Evolutionary conservation across 805 yeast genomes (phyloP), one percentile per base, ranked within the genome.

Genomic region (Henningerozyma blattae): DNA sequence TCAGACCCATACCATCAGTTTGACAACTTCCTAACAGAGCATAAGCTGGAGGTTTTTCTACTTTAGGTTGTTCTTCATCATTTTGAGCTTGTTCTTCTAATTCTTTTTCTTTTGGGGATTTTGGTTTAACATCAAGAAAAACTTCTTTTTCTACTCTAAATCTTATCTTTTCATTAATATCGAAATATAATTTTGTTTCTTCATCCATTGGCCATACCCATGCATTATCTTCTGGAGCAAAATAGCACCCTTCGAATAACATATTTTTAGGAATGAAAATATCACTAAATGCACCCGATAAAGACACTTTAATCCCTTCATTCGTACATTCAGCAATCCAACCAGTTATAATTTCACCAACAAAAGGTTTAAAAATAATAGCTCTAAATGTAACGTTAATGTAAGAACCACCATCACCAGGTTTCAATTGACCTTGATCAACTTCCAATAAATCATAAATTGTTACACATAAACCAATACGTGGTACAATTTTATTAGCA

Each of bases 1-100:
- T 77, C 46, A 93, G 75, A 4, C 98, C 98, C 93, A 86, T 84
- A 29, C 98, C 98, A 49, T 86, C 95, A 3, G 85, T 75, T 54
- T 86, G 95, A 55, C 96, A 86, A 42, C 94, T 81, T 14, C 89
- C 97, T 19, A 83, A 58, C 18, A 89, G 59, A 8, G 85, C 83
- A 59, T 85, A 87, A 13, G 95, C 85, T 9, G 95, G 91, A 35
- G 67, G 67, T 40, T 65, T 70, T 22, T 50, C 56, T 2, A 44
- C 47, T 6, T 48, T 54, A 14, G 34, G 29, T 17, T 41, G 45
- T 17, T 54, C 50, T 19, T 50, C 48, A 12, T 48, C 53, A 18
- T 43, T 46, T 15, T 45, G 43, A 15, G 46, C 47, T 26, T 45
- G 48, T 28, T 52, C 56, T 30, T 58, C 61, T 13, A 59, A 58